phyloP scores from a whole-genome alignment of 225 moss, liverwort and hornwort genomes.

The Rhytidiadelphus loreus region DNA sequence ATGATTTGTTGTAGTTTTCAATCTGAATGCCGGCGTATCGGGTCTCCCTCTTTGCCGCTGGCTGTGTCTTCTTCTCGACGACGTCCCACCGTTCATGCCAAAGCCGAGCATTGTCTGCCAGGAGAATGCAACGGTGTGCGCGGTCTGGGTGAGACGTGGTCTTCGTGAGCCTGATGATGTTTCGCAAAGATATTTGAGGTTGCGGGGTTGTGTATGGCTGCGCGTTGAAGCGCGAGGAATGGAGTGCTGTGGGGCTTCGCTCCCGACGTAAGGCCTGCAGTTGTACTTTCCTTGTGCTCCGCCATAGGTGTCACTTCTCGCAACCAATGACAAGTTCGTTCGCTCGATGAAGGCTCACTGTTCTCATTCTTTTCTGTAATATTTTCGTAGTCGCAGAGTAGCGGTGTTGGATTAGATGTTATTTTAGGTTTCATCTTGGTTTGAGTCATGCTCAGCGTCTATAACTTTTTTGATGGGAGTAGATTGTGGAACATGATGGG shows the following conservation, averaged over 20 bases:
- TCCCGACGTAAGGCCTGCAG: background rate
- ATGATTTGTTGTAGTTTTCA: slow-evolving; percentile 42
- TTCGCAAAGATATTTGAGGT: slow-evolving; percentile 42
- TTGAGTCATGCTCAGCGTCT: background rate
- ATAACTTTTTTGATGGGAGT: background rate
- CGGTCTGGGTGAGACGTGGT: background rate
- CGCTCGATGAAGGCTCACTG: slow-evolving; percentile 44
- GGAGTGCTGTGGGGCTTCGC: background rate
- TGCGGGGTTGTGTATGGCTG: background rate
- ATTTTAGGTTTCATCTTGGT: background rate
- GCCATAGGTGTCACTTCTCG: background rate
- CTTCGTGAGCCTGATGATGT: slow-evolving; percentile 33
- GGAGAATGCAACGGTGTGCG: background rate
- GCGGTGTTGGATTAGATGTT: too few relatives aligned
- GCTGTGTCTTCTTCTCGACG: background rate
- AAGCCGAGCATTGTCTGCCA: background rate
- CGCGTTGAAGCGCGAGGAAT: slow-evolving; percentile 30
- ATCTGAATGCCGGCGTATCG: slow-evolving; percentile 17
- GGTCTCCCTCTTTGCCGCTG: background rate
- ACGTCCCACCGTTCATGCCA: background rate
- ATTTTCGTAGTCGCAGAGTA: background rate
- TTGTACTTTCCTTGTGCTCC: slow-evolving; percentile 9
- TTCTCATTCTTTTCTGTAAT: background rate
- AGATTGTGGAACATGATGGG: background rate
- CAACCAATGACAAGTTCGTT: slow-evolving; percentile 27